Percentiles rank a stretch among this genome's conserved stretches.
phyloP scores from a whole-genome alignment of 108 stramenopile genomes.

The Cyclotella cryptica region DNA sequence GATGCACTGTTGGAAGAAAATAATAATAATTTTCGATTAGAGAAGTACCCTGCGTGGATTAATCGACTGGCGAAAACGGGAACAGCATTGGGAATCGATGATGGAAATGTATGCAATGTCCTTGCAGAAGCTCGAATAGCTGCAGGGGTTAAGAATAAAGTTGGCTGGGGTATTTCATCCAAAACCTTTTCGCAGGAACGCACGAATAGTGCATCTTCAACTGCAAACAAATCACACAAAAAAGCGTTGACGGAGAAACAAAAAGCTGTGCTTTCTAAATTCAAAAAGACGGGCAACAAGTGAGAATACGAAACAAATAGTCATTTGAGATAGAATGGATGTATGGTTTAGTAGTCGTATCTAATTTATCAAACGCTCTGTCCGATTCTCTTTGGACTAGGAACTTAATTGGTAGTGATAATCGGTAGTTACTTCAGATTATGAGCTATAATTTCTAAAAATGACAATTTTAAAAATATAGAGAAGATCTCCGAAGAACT shows the following conservation, averaged over 20 bases:
- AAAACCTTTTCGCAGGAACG: not conserved
- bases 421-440: too few species aligned
- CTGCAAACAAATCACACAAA: constrained; percentile 37
- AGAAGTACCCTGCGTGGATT: constrained; percentile 51
- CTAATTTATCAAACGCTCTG: too few species aligned
- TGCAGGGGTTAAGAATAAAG: constrained; percentile 40
- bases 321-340: too few species aligned
- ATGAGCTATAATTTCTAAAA: too few species aligned
- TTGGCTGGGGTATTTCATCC: constrained; percentile 42
- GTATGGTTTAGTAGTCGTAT: too few species aligned
- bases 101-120: constrained; percentile 41
- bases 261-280: constrained; percentile 44
- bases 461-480: too few species aligned
- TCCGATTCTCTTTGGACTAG: too few species aligned
- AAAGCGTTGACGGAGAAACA: constrained; percentile 54
- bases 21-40: constrained; percentile 11
- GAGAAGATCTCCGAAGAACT: too few species aligned
- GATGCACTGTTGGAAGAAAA: constrained; percentile 32
- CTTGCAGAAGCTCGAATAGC: constrained; percentile 44
- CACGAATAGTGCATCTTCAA: not conserved
- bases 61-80: constrained; percentile 54
- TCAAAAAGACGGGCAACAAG: constrained; percentile 24
- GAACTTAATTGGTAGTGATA: too few species aligned
- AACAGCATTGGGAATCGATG: constrained; percentile 41
- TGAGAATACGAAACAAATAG: too few species aligned